Evolutionary conservation across 2,329 filamentous ascomycete genomes (phyloP), one percentile per base, ranked within the genome.

Genomic region (Paecilomyces sp.): DNA sequence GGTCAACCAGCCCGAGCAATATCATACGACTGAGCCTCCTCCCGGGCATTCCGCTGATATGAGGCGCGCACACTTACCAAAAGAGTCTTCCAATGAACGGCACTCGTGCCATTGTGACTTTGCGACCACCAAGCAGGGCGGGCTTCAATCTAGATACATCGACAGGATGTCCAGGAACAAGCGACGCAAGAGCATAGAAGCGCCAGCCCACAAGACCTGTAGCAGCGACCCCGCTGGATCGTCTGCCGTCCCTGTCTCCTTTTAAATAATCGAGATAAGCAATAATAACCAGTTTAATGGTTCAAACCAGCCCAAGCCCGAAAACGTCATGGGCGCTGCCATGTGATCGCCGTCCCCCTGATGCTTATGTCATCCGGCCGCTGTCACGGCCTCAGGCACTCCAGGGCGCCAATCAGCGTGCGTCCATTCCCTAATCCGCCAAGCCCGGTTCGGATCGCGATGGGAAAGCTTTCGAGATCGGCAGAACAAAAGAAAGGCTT

Each of bases 21-120:
- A 28, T 18, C 41, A 47, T 47, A 47, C 41, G 41, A 47, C 15
- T 47, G 41, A 3, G 9, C 24, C 22, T 22, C 13, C 11, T n/a
- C 13, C 30, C 52, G 24, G 13, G 52, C 30, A 54, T 54, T 55
- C 54, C 31, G 28, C 54, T 55, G 13, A 31, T 15, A 24, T 22
- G n/a, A 15, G 13, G 18, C 22, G 30, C 53, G 30, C 24, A 24
- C 7, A 63, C 71, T 60, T 71, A 80, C 77, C 79, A 80, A 63
- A 81, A 80, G 34, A 88, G 79, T 62, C 86, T 80, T 55, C 85
- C 85, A 65, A 88, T 81, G 63, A 88, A 82, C 33, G 86, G 86
- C 51, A 88, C 80, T 61, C 81, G 78, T 60, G 83, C 76, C 80
- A 85, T 85, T 57, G 65, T 74, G 58, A n/a, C 15, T 54, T 30